These are phyloP conservation scores for Cucumis hystrix DNA, from an alignment of 306 rosid species.

Conservation along the genomic window DNA sequence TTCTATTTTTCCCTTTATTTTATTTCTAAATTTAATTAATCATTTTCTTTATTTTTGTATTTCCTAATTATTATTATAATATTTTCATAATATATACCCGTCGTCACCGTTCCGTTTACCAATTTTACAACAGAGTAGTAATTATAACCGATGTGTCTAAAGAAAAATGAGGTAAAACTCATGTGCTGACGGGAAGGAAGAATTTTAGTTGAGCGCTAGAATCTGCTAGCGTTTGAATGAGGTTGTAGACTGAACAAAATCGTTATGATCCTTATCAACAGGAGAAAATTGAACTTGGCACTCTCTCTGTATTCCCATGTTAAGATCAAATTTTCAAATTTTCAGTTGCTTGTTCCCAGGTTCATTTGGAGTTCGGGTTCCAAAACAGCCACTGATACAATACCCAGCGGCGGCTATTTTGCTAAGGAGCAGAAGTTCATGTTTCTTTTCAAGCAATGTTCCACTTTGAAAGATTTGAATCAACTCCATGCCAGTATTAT, in stretches of 20 bases:
- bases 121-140: no score
- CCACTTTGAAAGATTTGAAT: conserved; percentile 33
- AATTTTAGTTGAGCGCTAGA: background rate
- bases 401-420: conserved; percentile 14
- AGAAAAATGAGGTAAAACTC: background rate
- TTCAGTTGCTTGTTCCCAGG: background rate
- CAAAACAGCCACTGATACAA: background rate
- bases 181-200: background rate
- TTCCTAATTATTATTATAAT: no score
- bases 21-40: no score
- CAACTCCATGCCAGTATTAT: conserved; percentile 36
- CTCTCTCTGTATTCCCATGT: background rate
- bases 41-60: no score
- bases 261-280: conserved; percentile 5
- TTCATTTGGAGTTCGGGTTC: background rate
- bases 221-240: background rate
- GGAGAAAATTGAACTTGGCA: conserved; percentile 6
- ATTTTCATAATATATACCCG: no score
- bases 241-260: background rate
- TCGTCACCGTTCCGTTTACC: no score
- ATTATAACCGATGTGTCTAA: no score
- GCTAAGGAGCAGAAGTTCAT: conserved; percentile 25
- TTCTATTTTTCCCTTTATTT: no score
- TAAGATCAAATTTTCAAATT: background rate
- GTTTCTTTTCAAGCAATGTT: conserved; percentile 41